Base-by-base conservation (phyloP, 2,329 filamentous ascomycete species). In the Trichoderma citrinoviride region DNA sequence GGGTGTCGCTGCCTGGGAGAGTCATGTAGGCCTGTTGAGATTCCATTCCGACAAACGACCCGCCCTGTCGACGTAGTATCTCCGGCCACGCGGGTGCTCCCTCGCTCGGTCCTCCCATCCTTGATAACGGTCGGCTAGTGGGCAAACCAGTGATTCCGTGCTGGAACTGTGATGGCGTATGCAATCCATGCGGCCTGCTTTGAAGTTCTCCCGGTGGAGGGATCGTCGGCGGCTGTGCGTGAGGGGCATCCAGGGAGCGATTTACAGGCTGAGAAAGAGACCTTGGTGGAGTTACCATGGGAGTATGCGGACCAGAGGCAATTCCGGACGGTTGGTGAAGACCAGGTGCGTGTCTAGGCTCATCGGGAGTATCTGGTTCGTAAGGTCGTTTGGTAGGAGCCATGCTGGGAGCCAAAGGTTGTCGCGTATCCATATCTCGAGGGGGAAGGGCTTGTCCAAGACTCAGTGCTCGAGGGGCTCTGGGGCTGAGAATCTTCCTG, bases 1-100 rank as follows among this genome's bases (percentile, higher is more conserved):
- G 75, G 6, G 72, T 73, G 37, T 77, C 76, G 40, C 72, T 77
- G 19, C 77, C 76, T 4, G 77, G 77, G 10, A 78, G 67, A 12
- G 74, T 74, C 75, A 78, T 77, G 57, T 72, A 76, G n/a, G 75
- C 76, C 57, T 78, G 76, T 47, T 77, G 76, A 25, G 74, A 74
- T 44, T 78, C 76, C 19, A 72, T 64, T 14, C 70, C 70, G 29
- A 73, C 67, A 60, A 74, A 65, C 2, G 67, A 70, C 19, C 67
- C 70, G 17, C 68, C 71, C 5, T 74, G 70, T 57, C 75, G 71
- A 43, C 74, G 74, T 65, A 75, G 68, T 47, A 71, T 71, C 46
- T 77, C 76, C 3, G 76, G 67, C 76, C 75, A 78, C 8, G 70
- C 50, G 3, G 74, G 66, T 21, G 68, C 41, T 8, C 64, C 66